Percentiles rank a stretch among this genome's conserved stretches.
phyloP scores from a whole-genome alignment of 257 asterid genomes.

The Salvia miltiorrhiza region DNA sequence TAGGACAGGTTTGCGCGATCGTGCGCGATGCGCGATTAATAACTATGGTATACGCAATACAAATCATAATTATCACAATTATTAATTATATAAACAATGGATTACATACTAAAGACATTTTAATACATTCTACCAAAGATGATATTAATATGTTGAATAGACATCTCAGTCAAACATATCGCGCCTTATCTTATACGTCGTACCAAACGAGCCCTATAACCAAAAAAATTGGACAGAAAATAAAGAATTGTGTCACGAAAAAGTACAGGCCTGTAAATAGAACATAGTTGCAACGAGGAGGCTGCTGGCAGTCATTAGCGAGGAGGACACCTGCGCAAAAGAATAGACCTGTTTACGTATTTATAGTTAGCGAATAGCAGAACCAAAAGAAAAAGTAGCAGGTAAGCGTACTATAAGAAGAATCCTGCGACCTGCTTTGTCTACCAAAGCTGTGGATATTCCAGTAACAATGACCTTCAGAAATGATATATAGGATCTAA shows the following conservation, averaged over 20 bases:
- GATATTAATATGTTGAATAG: too few relatives aligned
- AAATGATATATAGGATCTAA: not conserved
- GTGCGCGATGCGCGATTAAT: too few relatives aligned
- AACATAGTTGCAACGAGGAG: slow-evolving; percentile 68
- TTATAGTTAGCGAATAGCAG: not conserved
- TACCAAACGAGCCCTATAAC: too few relatives aligned
- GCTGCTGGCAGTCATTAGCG: slow-evolving; percentile 59
- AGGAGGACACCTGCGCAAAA: slow-evolving; percentile 53
- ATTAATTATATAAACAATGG: too few relatives aligned
- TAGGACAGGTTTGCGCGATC: too few relatives aligned
- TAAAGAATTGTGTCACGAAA: not conserved
- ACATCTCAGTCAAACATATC: too few relatives aligned
- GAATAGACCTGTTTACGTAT: not conserved
- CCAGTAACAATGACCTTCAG: slow-evolving; percentile 70
- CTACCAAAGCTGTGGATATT: slow-evolving; percentile 59
- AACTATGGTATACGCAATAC: too few relatives aligned
- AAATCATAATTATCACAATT: too few relatives aligned
- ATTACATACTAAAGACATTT: too few relatives aligned
- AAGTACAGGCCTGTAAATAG: slow-evolving; percentile 51
- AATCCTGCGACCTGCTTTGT: slow-evolving; percentile 79
- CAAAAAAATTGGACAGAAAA: not conserved
- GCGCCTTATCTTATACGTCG: too few relatives aligned
- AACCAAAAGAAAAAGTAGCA: not conserved
- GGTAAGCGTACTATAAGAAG: slow-evolving; percentile 68
- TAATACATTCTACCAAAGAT: too few relatives aligned